These are phyloP conservation scores for Leccinum rimulosum DNA, from an alignment of 768 basidiomycete species.

Conservation along the genomic window DNA sequence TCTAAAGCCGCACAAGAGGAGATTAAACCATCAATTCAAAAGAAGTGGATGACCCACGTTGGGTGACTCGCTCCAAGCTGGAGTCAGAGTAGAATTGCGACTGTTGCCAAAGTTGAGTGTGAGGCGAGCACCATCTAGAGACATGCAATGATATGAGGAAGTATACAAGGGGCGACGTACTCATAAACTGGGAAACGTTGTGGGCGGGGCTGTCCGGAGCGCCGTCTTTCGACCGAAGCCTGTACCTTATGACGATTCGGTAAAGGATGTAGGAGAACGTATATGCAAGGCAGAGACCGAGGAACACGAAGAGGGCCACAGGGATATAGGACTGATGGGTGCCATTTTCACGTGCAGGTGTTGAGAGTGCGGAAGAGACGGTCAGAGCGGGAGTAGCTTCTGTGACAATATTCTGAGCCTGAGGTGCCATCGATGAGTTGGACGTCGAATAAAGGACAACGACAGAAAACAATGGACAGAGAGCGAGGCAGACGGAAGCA, in stretches of 20 bases:
- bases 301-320: constrained; percentile 18
- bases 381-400: neutral
- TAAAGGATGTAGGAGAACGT: constrained; percentile 28
- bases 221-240: constrained; percentile 10
- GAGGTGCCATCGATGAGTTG: constrained; percentile 23
- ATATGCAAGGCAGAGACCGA: constrained; percentile 27
- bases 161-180: constrained; percentile 6
- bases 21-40: neutral
- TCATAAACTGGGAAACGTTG: constrained; percentile 29
- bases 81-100: neutral
- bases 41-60: constrained; percentile 12
- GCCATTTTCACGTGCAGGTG: neutral
- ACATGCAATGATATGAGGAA: neutral
- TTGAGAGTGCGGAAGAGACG: constrained; percentile 1
- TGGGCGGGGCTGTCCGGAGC: constrained; percentile 22
- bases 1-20: constrained; percentile 4
- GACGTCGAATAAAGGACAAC: constrained; percentile 1
- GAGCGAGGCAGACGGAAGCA: constrained; percentile 12
- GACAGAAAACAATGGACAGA: constrained; percentile 11
- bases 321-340: constrained; percentile 16
- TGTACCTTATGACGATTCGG: constrained; percentile 21
- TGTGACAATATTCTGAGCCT: constrained; percentile 3
- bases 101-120: constrained; percentile 18
- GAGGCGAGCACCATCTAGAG: constrained; percentile 25
- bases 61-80: constrained; percentile 1